These are phyloP conservation scores for Penicillium macrosclerotiorum DNA, from an alignment of 495 filamentous ascomycete genomes.

Conservation along the genomic window DNA sequence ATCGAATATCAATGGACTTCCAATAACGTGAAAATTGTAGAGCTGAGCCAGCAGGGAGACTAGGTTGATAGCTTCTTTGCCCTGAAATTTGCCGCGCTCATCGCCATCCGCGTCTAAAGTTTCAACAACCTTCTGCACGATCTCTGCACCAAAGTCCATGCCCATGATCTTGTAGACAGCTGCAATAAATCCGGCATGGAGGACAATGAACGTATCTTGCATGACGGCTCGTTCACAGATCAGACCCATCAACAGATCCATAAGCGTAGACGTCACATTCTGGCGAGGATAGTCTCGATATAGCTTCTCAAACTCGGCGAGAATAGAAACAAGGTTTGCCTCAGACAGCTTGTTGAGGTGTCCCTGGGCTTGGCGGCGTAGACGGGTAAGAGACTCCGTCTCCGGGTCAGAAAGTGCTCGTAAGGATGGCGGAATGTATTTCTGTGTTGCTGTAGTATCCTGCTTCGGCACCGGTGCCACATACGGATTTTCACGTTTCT, in stretches of 20 bases:
- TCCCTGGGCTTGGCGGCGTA: conserved; percentile 81
- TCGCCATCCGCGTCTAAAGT: conserved; percentile 52
- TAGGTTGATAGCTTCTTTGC: conserved; percentile 75
- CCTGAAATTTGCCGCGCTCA: conserved; percentile 43
- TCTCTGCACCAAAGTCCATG: conserved; percentile 80
- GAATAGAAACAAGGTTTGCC: conserved; percentile 76
- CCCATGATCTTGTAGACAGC: conserved; percentile 84
- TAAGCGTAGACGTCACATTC: conserved; percentile 74
- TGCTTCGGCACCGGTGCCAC: conserved; percentile 48
- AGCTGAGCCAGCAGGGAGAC: conserved; percentile 81
- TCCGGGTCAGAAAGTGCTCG: conserved; percentile 61
- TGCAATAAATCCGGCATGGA: conserved; percentile 86
- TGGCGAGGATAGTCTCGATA: conserved; percentile 80
- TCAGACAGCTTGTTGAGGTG: conserved; percentile 91
- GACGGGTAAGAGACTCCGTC: conserved; percentile 62
- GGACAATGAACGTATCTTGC: conserved; percentile 83
- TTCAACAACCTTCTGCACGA: conserved; percentile 74
- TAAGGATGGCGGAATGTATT: conserved; percentile 90
- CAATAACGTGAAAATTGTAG: conserved; percentile 88
- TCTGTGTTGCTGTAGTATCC: conserved; percentile 30
- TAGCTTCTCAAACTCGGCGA: conserved; percentile 75
- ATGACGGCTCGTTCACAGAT: conserved; percentile 74
- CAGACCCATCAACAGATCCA: conserved; percentile 69
- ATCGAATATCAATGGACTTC: conserved; percentile 81
- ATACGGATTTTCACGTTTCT: conserved; percentile 61